These are phyloP conservation scores for Microthlaspi erraticum DNA, from an alignment of 345 rosid genomes.

Conservation along the genomic window DNA sequence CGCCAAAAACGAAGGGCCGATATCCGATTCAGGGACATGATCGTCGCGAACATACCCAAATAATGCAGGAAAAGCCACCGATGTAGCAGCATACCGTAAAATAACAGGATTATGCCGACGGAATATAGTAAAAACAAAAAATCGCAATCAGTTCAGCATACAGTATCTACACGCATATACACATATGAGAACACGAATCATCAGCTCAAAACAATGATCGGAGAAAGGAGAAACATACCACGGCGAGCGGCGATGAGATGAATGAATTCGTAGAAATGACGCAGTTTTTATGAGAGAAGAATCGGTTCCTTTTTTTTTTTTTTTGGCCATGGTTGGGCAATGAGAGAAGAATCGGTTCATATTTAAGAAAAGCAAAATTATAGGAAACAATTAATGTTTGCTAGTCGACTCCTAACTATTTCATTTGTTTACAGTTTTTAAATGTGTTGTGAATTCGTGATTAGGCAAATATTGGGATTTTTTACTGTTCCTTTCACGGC, in stretches of 20 bases:
- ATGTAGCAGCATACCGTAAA: neutral
- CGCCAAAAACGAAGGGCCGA: neutral
- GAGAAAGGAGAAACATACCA: slow-evolving; percentile 40
- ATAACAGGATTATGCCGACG: slow-evolving; percentile 11
- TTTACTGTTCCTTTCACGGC: too few relatives aligned
- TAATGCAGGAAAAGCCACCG: slow-evolving; percentile 30
- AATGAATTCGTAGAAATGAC: slow-evolving; percentile 33
- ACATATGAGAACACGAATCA: neutral
- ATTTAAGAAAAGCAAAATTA: slow-evolving; percentile 12
- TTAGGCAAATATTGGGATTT: too few relatives aligned
- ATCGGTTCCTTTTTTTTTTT: slow-evolving; percentile 6
- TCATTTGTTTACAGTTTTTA: too few relatives aligned
- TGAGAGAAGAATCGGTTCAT: slow-evolving; percentile 5
- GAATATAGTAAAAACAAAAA: slow-evolving; percentile 8
- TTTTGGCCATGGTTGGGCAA: slow-evolving; percentile 8
- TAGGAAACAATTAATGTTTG: too few relatives aligned
- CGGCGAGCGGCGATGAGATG: slow-evolving; percentile 29
- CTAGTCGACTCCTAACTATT: too few relatives aligned
- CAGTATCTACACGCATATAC: neutral
- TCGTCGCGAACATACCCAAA: slow-evolving; percentile 20
- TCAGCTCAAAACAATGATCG: slow-evolving; percentile 30
- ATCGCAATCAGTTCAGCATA: slow-evolving; percentile 22
- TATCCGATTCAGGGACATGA: slow-evolving; percentile 11
- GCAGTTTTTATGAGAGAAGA: slow-evolving; percentile 19
- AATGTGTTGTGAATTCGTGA: too few relatives aligned